Percentiles rank a stretch among this genome's conserved stretches.
Evolutionary conservation across 345 rosid species (phyloP).

Genomic region (Reutealis trisperma): DNA sequence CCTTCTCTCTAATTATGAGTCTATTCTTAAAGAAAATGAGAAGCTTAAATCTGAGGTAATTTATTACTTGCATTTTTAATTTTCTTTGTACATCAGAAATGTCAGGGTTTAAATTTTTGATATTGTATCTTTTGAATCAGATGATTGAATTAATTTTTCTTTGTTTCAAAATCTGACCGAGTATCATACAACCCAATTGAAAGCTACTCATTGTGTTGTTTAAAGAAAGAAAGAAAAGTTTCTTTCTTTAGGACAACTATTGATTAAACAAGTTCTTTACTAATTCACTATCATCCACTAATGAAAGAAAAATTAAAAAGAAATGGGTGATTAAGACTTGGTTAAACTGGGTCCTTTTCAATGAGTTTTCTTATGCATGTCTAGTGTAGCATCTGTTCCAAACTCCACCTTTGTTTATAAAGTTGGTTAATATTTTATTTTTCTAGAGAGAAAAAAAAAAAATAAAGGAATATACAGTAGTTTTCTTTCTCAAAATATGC

Average conservation of each 20-base stretch:
- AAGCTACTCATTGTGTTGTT: background rate
- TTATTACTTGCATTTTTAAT: no score
- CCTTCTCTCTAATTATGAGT: slow-evolving; percentile 58
- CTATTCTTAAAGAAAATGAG: slow-evolving; percentile 56
- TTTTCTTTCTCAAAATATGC: slow-evolving; percentile 15
- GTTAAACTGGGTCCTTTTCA: slow-evolving; percentile 9
- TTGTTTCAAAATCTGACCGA: no score
- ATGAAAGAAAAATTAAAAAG: background rate
- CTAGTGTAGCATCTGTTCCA: slow-evolving; percentile 33
- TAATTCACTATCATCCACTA: background rate
- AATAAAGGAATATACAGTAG: slow-evolving; percentile 14
- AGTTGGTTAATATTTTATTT: background rate
- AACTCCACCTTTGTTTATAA: slow-evolving; percentile 20
- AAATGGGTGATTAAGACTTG: slow-evolving; percentile 2
- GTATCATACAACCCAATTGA: background rate
- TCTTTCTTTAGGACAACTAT: background rate
- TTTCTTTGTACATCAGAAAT: no score
- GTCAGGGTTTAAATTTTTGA: no score
- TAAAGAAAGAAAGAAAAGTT: background rate
- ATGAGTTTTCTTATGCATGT: slow-evolving; percentile 19
- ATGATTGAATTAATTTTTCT: no score
- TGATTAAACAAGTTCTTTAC: background rate
- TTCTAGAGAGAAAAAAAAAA: background rate
- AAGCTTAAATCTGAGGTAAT: slow-evolving; percentile 77
- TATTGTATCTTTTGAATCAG: no score